Conservation (phyloP, 1,284 basidiomycete species). For the Phellinidium pouzarii region DNA sequence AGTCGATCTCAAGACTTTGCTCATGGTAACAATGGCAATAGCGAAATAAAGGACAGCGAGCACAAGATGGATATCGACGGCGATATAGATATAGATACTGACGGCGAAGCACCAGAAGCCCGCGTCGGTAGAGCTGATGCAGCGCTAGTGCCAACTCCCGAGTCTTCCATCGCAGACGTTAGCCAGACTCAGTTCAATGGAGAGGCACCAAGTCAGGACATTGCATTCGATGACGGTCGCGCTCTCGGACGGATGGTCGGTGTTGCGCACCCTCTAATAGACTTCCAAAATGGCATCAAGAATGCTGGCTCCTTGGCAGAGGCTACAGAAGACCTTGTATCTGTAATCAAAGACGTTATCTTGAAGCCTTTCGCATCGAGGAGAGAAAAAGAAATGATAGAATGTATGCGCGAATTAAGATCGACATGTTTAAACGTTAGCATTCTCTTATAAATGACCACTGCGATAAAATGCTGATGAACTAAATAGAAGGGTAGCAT, state of each 20-base stretch:
- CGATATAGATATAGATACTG: conserved; percentile 29
- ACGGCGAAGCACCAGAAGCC: conserved; percentile 25
- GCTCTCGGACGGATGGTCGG: conserved; percentile 61
- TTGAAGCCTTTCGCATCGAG: conserved; percentile 60
- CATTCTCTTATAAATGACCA: not conserved
- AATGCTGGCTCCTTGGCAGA: conserved; percentile 76
- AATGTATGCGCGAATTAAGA: conserved; percentile 65
- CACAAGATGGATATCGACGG: conserved; percentile 30
- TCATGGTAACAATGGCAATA: conserved; percentile 16
- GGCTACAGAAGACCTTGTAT: conserved; percentile 71
- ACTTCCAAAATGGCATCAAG: conserved; percentile 65
- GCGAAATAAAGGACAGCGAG: conserved; percentile 29
- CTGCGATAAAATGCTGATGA: not conserved
- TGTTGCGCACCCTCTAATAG: conserved; percentile 63
- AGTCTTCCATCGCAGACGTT: conserved; percentile 27
- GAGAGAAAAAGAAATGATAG: conserved; percentile 60
- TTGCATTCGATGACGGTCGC: conserved; percentile 36
- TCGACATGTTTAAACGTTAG: conserved; percentile 56
- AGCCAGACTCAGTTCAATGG: conserved; percentile 42
- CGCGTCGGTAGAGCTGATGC: conserved; percentile 14
- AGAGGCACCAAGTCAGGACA: conserved; percentile 23
- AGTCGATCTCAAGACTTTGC: conserved; percentile 8
- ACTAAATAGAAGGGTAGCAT: conserved; percentile 65
- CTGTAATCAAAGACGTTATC: conserved; percentile 66
- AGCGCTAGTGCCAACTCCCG: conserved; percentile 18